Conservation (phyloP, 2,329 filamentous ascomycete genomes). For the Penicillium vulpinum region DNA sequence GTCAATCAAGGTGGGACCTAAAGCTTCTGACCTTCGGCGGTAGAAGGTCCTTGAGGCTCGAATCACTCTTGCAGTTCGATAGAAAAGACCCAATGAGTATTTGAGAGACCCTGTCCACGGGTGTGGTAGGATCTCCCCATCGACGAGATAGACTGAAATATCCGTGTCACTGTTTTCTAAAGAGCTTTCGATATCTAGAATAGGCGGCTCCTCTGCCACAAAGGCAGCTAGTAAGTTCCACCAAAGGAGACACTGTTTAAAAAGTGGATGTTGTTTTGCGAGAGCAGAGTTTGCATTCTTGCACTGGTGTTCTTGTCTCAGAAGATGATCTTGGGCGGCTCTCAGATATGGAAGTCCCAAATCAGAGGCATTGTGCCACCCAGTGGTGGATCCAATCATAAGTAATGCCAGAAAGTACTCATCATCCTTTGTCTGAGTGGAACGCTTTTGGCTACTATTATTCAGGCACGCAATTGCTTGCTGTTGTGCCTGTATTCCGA, state of each 20-base stretch:
- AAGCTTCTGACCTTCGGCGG: conserved; percentile 11
- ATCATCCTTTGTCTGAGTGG: conserved; percentile 21
- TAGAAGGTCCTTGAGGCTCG: conserved; percentile 15
- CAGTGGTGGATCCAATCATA: conserved; percentile 24
- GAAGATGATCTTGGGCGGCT: conserved; percentile 23
- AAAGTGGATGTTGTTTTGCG: conserved; percentile 24
- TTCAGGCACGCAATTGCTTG: conserved; percentile 25
- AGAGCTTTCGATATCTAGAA: conserved; percentile 18
- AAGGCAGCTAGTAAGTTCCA: conserved; percentile 27
- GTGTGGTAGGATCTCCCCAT: conserved; percentile 22
- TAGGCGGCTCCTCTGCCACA: conserved; percentile 21
- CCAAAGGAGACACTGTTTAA: conserved; percentile 24
- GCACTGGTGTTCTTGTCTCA: conserved; percentile 17
- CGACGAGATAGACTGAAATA: conserved; percentile 22
- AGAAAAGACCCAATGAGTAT: conserved; percentile 20
- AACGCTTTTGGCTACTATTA: conserved; percentile 16
- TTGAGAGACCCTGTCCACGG: conserved; percentile 25
- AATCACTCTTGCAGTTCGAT: conserved; percentile 20
- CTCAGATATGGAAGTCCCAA: conserved; percentile 23
- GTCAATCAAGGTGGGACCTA: conserved; percentile 18
- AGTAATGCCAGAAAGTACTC: conserved; percentile 24
- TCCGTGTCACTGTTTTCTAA: conserved; percentile 15
- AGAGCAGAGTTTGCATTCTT: conserved; percentile 17
- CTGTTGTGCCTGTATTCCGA: conserved; percentile 25
- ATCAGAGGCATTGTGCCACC: conserved; percentile 23